These are phyloP conservation scores for Dipodascopsis uninucleata DNA, from an alignment of 805 yeast genomes.

Conservation along the genomic window DNA sequence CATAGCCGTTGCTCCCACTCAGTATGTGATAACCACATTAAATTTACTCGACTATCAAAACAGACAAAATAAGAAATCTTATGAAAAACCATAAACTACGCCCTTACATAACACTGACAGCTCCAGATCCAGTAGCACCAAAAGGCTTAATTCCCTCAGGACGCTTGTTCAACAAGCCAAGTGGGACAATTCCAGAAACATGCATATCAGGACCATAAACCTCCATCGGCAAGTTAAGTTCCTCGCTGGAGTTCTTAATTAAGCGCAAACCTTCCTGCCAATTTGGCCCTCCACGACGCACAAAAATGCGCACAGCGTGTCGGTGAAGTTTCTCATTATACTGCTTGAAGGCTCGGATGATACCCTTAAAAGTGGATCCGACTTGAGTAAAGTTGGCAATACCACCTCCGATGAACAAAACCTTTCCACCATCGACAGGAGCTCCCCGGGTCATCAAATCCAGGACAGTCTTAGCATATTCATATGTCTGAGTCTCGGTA, in stretches of 20 bases:
- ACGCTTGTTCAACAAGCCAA: conserved; percentile 42
- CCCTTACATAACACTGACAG: no score
- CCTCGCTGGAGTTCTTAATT: conserved; percentile 44
- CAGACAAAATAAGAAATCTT: no score
- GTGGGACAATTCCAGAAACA: conserved; percentile 46
- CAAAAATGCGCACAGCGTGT: conserved; percentile 43
- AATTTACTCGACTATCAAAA: no score
- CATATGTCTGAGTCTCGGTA: conserved; percentile 46
- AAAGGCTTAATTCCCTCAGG: conserved; percentile 41
- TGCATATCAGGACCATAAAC: conserved; percentile 52
- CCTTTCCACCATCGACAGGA: conserved; percentile 39
- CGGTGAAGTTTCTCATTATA: conserved; percentile 38
- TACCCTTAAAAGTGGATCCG: conserved; percentile 49
- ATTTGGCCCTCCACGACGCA: conserved; percentile 49
- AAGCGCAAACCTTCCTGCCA: conserved; percentile 49
- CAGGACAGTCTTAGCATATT: conserved; percentile 46
- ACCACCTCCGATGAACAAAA: conserved; percentile 47
- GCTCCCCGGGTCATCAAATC: conserved; percentile 46
- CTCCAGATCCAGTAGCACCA: conserved; percentile 35
- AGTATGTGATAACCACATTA: no score
- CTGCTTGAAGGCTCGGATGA: conserved; percentile 47
- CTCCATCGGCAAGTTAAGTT: conserved; percentile 45
- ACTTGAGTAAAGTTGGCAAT: conserved; percentile 49
- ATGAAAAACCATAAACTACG: no score
- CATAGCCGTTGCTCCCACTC: no score